Evolutionary conservation across 1,284 basidiomycete genomes (phyloP).

Genomic region (Ceratobasidium sp.): DNA sequence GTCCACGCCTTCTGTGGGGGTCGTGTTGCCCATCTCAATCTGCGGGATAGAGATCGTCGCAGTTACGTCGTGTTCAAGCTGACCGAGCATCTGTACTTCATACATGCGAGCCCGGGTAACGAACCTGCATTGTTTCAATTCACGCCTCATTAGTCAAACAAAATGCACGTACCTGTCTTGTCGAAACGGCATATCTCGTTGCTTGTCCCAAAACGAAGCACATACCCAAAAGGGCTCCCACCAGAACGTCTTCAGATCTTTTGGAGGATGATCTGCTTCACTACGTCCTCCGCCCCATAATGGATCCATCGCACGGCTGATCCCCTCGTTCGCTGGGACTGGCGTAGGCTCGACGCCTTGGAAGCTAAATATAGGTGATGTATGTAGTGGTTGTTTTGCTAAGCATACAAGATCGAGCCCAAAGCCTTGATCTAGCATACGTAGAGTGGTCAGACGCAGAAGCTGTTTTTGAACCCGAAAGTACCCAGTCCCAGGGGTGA

Average conservation of each 20-base stretch:
- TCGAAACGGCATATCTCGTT: conserved; percentile 87
- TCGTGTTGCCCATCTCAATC: conserved; percentile 47
- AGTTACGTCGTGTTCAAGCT: conserved; percentile 88
- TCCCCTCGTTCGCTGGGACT: conserved; percentile 59
- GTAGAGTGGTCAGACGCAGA: conserved; percentile 90
- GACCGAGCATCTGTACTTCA: conserved; percentile 91
- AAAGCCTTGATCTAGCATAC: conserved; percentile 96
- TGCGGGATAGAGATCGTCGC: conserved; percentile 86
- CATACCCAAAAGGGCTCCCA: conserved; percentile 90
- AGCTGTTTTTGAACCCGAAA: conserved; percentile 93
- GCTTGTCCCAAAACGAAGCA: conserved; percentile 83
- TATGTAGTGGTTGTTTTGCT: conserved; percentile 92
- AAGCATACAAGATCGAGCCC: conserved; percentile 90
- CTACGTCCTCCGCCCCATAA: conserved; percentile 80
- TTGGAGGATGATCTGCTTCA: conserved; percentile 47
- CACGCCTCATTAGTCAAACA: background rate
- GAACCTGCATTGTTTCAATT: conserved; percentile 64
- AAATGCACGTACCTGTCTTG: conserved; percentile 71
- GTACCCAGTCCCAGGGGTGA: conserved; percentile 95
- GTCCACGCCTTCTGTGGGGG: conserved; percentile 14
- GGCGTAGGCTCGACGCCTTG: conserved; percentile 62
- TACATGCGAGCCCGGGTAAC: conserved; percentile 93
- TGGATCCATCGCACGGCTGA: conserved; percentile 70
- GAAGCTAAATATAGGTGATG: conserved; percentile 90
- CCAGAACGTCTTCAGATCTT: conserved; percentile 71